Conservation (phyloP, 2,329 filamentous ascomycete genomes). For the Fusarium xylarioides region DNA sequence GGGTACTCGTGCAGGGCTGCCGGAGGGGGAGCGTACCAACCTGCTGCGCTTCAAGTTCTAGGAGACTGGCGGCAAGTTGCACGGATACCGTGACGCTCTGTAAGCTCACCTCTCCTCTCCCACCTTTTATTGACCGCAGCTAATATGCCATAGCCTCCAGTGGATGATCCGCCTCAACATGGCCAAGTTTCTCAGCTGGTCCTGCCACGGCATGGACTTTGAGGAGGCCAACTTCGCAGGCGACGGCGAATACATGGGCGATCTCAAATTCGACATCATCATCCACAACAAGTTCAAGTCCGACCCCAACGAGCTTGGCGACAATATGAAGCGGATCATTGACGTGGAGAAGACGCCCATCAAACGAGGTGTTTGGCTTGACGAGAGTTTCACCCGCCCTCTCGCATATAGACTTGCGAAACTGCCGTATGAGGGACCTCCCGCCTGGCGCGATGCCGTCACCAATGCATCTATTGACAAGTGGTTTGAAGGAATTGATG, state of each 20-base stretch:
- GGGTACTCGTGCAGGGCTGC: neutral
- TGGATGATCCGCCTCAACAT: constrained; percentile 24
- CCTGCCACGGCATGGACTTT: neutral
- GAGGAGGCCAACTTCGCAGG: neutral
- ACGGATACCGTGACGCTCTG: constrained; percentile 12
- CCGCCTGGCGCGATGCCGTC: neutral
- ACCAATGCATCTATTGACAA: neutral
- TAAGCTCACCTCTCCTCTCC: neutral
- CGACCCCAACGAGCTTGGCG: neutral
- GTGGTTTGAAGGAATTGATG: neutral
- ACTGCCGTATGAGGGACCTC: constrained; percentile 11
- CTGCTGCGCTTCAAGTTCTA: constrained; percentile 12
- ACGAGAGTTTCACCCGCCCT: neutral
- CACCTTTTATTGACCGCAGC: rapidly evolving
- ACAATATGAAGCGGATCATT: neutral
- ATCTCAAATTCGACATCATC: neutral
- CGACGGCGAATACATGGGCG: neutral
- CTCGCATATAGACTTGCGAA: neutral
- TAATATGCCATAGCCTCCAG: constrained; percentile 2
- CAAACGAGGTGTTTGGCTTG: neutral
- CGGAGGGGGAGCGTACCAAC: neutral
- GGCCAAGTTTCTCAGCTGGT: neutral
- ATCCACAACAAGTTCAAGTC: neutral
- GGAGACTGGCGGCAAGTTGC: neutral
- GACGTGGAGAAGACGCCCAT: neutral